These are phyloP conservation scores for Colletotrichum incanum DNA, from an alignment of 2,329 filamentous ascomycete genomes.

Conservation along the genomic window DNA sequence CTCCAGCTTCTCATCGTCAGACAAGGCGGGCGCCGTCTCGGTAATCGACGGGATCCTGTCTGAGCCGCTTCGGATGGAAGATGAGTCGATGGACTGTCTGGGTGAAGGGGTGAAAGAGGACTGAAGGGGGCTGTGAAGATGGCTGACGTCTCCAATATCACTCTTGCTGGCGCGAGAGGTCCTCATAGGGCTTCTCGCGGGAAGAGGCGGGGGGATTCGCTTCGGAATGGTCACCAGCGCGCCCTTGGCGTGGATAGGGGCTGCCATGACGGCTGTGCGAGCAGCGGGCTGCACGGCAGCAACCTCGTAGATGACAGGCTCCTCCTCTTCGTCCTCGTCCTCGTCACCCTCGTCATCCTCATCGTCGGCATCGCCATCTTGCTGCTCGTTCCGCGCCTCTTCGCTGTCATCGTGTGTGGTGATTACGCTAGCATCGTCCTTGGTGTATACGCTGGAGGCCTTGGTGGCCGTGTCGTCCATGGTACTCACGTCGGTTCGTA, in stretches of 20 bases:
- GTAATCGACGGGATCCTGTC: conserved; percentile 38
- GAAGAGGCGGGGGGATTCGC: conserved; percentile 82
- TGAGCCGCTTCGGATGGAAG: conserved; percentile 42
- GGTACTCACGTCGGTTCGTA: conserved; percentile 46
- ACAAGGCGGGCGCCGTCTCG: conserved; percentile 22
- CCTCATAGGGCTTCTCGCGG: conserved; percentile 81
- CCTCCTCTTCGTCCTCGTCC: conserved; percentile 64
- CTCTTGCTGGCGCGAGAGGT: conserved; percentile 66
- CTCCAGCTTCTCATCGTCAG: conserved; percentile 10
- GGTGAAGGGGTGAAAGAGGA: conserved; percentile 59
- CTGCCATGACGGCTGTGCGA: conserved; percentile 72
- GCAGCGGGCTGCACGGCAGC: conserved; percentile 69
- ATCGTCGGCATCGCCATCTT: conserved; percentile 57
- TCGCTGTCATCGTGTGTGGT: conserved; percentile 26
- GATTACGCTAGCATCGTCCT: conserved; percentile 38
- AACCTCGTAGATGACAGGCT: conserved; percentile 80
- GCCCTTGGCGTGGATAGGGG: conserved; percentile 80
- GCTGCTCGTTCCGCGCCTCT: conserved; percentile 50
- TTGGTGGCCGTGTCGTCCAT: conserved; percentile 48
- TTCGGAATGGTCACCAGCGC: conserved; percentile 90
- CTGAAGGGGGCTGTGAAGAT: conserved; percentile 66
- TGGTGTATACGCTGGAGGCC: conserved; percentile 48
- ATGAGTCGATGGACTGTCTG: conserved; percentile 40
- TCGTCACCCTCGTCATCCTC: conserved; percentile 61
- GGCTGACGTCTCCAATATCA: conserved; percentile 73